A percentile compares a stretch with the other conserved stretches of the same genome.
Conservation (phyloP, 768 basidiomycete species). For the Sutorius australiensis region DNA sequence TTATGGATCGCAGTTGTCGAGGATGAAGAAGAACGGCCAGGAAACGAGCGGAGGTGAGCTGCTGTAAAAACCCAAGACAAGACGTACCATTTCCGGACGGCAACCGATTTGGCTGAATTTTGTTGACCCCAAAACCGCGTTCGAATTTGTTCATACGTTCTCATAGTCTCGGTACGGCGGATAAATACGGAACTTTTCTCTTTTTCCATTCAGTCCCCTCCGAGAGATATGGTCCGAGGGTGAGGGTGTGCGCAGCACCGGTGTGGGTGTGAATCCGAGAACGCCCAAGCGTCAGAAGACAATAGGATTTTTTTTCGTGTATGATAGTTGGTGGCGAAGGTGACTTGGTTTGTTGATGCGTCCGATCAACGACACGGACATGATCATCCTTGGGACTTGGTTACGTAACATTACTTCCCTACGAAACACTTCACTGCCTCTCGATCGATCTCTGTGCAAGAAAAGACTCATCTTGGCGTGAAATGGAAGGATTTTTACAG, state of each 20-base stretch:
- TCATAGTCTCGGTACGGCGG: not conserved
- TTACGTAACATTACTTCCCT: constrained; percentile 14
- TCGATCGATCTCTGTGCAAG: not conserved
- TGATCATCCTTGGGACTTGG: not conserved
- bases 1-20: not conserved
- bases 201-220: not conserved
- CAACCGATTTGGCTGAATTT: not conserved
- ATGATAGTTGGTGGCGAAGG: not conserved
- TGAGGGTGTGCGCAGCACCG: not conserved
- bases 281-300: not conserved
- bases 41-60: not conserved
- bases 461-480: not conserved
- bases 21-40: not conserved
- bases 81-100: constrained; percentile 21
- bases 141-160: constrained; percentile 12
- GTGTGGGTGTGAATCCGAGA: not conserved
- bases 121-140: not conserved
- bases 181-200: not conserved
- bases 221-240: not conserved
- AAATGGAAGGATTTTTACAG: not conserved
- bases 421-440: not conserved
- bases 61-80: constrained; percentile 14
- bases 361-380: not conserved
- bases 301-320: not conserved
- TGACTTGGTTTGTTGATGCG: not conserved